Conservation (phyloP, 768 basidiomycete genomes). For the Tricholoma sp. region DNA sequence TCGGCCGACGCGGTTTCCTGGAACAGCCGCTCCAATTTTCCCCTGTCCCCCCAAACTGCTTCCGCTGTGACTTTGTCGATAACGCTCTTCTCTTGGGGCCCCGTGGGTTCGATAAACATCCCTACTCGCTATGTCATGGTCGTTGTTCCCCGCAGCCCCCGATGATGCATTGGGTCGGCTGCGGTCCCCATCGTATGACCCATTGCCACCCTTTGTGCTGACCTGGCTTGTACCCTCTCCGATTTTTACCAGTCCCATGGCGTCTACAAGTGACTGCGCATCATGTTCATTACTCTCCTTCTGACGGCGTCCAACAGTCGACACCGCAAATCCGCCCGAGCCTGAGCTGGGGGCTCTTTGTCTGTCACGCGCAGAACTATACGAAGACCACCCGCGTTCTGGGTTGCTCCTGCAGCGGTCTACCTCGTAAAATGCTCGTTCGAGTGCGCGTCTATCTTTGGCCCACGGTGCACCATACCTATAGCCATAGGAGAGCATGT, state of each 20-base stretch:
- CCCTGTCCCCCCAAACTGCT: not conserved
- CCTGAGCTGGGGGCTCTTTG: not conserved
- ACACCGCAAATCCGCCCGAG: not conserved
- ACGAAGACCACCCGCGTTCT: not conserved
- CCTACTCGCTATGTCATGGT: not conserved
- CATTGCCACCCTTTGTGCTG: not conserved
- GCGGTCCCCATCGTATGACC: not conserved
- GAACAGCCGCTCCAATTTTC: not conserved
- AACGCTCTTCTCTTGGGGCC: not conserved
- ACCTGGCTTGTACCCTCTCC: not conserved
- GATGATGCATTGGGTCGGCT: not conserved
- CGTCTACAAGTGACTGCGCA: not conserved
- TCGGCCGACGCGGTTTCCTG: not conserved
- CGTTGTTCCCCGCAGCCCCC: not conserved
- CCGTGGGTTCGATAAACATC: not conserved
- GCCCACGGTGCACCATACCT: constrained; percentile 25
- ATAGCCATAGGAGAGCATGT: constrained; percentile 26
- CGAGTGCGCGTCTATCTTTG: constrained; percentile 24
- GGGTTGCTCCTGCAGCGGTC: constrained; percentile 1
- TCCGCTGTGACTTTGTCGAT: not conserved
- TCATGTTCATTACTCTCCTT: constrained; percentile 1
- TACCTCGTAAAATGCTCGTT: constrained; percentile 17
- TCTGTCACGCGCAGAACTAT: not conserved
- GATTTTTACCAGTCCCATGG: constrained; percentile 7
- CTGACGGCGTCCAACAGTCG: not conserved